Evolutionary conservation across 768 basidiomycete genomes (phyloP), one percentile per base, ranked within the genome.

Genomic region (Boletellus sp.): DNA sequence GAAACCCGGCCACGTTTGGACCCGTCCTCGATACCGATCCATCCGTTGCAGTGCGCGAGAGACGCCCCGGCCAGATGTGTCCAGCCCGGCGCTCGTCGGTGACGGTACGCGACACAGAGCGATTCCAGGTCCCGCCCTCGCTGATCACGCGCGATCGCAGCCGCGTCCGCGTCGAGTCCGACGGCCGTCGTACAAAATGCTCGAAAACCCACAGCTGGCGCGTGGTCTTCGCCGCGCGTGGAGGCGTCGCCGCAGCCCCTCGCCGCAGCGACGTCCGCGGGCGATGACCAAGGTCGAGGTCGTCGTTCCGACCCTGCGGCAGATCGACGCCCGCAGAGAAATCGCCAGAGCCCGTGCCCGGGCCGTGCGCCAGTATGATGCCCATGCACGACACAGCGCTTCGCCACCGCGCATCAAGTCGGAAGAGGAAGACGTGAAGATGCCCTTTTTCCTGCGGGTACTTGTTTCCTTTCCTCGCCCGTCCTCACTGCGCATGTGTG

Each of bases 191-290:
- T 46, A 39, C 43, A 50, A 48, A 20, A 16, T 19, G 23, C 39
- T 47, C 23, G 33, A 39, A 26, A 37, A 50, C 9, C n/a, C 39
- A 31, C 38, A 19, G 17, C 19, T 19, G n/a, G 20, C 15, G 33
- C 10, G 15, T n/a, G 37, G 17, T 44, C 41, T 33, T 32, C 42
- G 5, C 12, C 19, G 20, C n/a, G n/a, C n/a, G n/a, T 23, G 3
- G 50, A 52, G 45, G 24, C 52, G 50, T 36, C 52, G n/a, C 20
- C 38, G 45, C 53, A 42, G 1, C 5, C 55, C 52, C 43, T 36
- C 48, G 43, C 50, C 42, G 47, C 48, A n/a, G 38, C 38, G 10
- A 2, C 28, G 28, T 8, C 28, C 43, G 17, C 42, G 20, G 48
- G 48, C 42, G 47, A 11, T 37, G 24, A 51, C 24, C 40, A 48